Evolutionary conservation across 164 flowering plant species (phyloP), one percentile per base, ranked within the genome.

Genomic region (Echeveria elegans): DNA sequence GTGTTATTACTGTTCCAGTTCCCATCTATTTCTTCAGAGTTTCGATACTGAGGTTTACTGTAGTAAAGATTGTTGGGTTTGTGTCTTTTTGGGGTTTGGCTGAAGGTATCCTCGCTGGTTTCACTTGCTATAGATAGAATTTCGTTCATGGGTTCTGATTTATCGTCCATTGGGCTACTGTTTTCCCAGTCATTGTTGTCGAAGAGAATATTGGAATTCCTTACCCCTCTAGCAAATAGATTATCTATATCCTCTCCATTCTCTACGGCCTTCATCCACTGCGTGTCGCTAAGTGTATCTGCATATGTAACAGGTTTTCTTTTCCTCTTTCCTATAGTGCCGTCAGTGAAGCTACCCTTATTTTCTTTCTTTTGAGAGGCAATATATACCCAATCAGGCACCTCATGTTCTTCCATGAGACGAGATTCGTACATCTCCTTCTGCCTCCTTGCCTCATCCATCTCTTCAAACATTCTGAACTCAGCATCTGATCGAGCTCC

Each of bases 351-450:
- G 31, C 79, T 86, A 32, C 70, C 58, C 64, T 77, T 79, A 8
- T 68, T 83, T 36, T 71, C 84, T 56, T 72, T 76, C 23, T 66
- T 56, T 8, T 77, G 79, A 7, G 81, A 76, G 7, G 72, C 69
- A 31, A 85, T 26, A 72, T 86, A 92, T 28, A 82, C 99, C 97
- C 97, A 95, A 59, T 92, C 99, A 1, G 97, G 99, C 28, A 95
- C 97, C 78, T 95, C 97, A 63, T 90, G 89, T 28, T 92, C 97
- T 72, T 90, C 94, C 97, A 95, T 92, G 58, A 95, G 86, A 63
- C 99, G 91, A 67, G 92, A 75, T 73, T 85, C 74, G 75, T 92
- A 95, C 26, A 84, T 86, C 75, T 95, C 99, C 70, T 79, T 82
- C 62, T 77, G 85, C 52, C 92, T 80, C 73, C 97, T 82, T 81